A percentile compares a stretch with the other conserved stretches of the same genome.
phyloP scores from a whole-genome alignment of 805 yeast species.

The Wickerhamomyces hampshirensis region DNA sequence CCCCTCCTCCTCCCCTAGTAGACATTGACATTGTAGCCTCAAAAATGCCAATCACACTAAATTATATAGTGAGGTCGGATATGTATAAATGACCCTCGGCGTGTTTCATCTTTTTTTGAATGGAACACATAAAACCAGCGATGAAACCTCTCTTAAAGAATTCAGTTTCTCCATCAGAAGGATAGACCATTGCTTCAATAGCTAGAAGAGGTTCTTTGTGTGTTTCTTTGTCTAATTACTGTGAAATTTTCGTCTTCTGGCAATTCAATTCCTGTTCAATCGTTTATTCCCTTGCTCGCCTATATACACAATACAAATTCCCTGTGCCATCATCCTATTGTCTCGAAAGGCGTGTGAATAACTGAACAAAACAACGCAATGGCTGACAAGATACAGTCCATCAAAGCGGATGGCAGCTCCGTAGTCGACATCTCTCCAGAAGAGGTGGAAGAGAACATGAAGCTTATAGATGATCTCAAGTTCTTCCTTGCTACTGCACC shows the following conservation, averaged over 20 bases:
- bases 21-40: too few relatives aligned
- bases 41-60: background rate
- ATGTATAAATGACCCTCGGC: slow-evolving; percentile 8
- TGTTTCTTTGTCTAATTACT: too few relatives aligned
- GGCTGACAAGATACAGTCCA: slow-evolving; percentile 4
- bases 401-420: slow-evolving; percentile 4
- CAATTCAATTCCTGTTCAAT: background rate
- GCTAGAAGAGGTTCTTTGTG: too few relatives aligned
- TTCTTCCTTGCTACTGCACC: slow-evolving; percentile 92
- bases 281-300: background rate
- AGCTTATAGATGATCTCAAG: slow-evolving; percentile 71
- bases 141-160: slow-evolving; percentile 3
- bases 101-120: slow-evolving; percentile 14
- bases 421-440: slow-evolving; percentile 18
- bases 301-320: background rate
- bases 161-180: background rate
- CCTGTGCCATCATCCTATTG: background rate
- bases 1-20: too few relatives aligned
- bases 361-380: too few relatives aligned
- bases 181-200: too few relatives aligned
- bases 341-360: too few relatives aligned
- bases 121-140: slow-evolving; percentile 10
- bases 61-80: background rate
- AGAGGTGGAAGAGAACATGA: slow-evolving; percentile 46
- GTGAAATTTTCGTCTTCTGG: background rate